Conservation (phyloP, 352 stramenopile species). For the Pythium myriotylum region DNA sequence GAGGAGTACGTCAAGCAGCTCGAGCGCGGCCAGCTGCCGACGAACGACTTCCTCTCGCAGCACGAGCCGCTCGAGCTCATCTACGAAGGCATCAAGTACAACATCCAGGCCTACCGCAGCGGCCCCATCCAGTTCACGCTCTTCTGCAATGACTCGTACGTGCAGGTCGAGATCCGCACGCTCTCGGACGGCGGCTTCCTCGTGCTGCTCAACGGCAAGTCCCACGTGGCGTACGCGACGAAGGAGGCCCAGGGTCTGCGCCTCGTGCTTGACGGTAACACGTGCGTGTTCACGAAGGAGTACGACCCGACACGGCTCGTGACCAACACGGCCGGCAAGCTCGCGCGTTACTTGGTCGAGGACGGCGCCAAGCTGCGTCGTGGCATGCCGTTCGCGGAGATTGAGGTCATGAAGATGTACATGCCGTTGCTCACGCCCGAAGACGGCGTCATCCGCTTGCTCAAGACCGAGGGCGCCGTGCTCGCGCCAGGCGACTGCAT, state of each 20-base stretch:
- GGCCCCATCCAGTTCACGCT: constrained; percentile 93
- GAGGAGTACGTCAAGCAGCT: constrained; percentile 85
- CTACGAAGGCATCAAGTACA: constrained; percentile 99
- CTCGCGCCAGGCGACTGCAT: constrained; percentile 96
- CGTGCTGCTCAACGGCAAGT: constrained; percentile 96
- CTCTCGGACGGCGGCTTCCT: constrained; percentile 98
- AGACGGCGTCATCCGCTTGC: constrained; percentile 93
- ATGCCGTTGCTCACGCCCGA: constrained; percentile 99
- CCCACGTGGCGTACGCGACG: constrained; percentile 96
- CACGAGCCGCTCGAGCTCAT: constrained; percentile 96
- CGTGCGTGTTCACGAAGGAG: constrained; percentile 98
- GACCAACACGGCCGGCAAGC: constrained; percentile 98
- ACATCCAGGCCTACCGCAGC: constrained; percentile 90
- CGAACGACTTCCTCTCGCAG: constrained; percentile 85
- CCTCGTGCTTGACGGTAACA: constrained; percentile 95
- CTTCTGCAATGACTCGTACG: constrained; percentile 85
- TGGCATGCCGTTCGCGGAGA: constrained; percentile 87
- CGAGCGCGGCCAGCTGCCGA: constrained; percentile 92
- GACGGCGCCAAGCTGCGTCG: constrained; percentile 91
- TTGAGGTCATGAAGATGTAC: constrained; percentile 99
- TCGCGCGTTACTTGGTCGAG: constrained; percentile 98
- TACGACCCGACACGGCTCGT: constrained; percentile 98
- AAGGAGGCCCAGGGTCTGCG: constrained; percentile 90
- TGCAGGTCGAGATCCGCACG: constrained; percentile 94
- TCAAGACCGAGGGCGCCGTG: constrained; percentile 96